Conservation (phyloP, 23 red algal species). For the Pyropia yezoensis region DNA sequence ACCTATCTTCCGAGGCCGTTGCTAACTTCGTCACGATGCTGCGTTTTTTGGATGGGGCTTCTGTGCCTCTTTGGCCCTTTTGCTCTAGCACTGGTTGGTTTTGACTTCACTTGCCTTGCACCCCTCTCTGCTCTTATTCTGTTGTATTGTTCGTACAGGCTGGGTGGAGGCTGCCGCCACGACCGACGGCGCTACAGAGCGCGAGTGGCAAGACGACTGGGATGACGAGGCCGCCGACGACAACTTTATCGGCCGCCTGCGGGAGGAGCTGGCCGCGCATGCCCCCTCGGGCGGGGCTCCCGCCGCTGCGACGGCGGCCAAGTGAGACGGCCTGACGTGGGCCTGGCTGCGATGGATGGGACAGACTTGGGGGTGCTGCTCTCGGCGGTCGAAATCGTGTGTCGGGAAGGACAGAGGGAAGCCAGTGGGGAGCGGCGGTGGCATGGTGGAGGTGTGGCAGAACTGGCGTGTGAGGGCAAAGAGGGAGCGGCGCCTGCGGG, state of each 20-base stretch:
- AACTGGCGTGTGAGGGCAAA: too few species aligned
- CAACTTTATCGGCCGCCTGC: conserved; percentile 56
- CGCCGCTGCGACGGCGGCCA: background rate
- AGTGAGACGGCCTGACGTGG: background rate
- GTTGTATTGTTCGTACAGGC: background rate
- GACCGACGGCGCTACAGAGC: conserved; percentile 11
- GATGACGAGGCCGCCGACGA: conserved; percentile 78
- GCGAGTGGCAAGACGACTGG: conserved; percentile 86
- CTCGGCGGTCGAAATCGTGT: too few species aligned
- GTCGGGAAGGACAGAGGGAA: too few species aligned
- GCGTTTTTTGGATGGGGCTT: background rate
- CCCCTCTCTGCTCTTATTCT: background rate
- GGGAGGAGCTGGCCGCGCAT: conserved; percentile 35
- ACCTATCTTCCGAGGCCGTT: background rate
- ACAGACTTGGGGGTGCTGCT: too few species aligned
- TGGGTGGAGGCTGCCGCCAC: conserved; percentile 11
- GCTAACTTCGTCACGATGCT: background rate
- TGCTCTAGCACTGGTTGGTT: too few species aligned
- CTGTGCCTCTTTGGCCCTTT: too few species aligned
- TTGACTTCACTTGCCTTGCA: background rate
- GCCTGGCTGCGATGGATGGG: too few species aligned
- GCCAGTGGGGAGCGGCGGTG: too few species aligned
- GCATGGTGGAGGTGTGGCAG: too few species aligned
- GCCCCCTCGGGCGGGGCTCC: background rate
- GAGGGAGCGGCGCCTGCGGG: too few species aligned